These are phyloP conservation scores for Aspergillus niger DNA, from an alignment of 2,329 filamentous ascomycete genomes.

Conservation along the genomic window DNA sequence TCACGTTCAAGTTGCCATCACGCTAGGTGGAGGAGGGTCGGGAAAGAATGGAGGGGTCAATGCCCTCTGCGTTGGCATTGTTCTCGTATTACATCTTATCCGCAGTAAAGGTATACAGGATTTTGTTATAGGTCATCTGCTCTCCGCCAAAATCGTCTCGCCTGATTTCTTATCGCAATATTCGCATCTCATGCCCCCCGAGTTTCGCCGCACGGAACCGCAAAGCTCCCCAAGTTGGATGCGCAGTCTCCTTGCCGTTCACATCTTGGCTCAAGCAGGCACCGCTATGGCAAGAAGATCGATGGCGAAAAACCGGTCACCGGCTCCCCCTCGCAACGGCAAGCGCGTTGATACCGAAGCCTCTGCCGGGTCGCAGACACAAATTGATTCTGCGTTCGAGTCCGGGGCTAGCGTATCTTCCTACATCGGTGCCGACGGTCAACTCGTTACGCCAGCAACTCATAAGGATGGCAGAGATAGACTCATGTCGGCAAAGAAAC, in stretches of 20 bases:
- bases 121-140: slow-evolving; percentile 50
- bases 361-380: slow-evolving; percentile 45
- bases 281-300: slow-evolving; percentile 51
- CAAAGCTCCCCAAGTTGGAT: slow-evolving; percentile 49
- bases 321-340: slow-evolving; percentile 41
- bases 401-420: slow-evolving; percentile 46
- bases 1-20: slow-evolving; percentile 90
- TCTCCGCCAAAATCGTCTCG: slow-evolving; percentile 48
- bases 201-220: slow-evolving; percentile 45
- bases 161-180: slow-evolving; percentile 47
- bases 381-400: slow-evolving; percentile 47
- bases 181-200: slow-evolving; percentile 46
- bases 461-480: slow-evolving; percentile 59
- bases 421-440: slow-evolving; percentile 42
- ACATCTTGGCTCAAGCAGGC: slow-evolving; percentile 52
- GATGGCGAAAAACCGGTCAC: slow-evolving; percentile 49
- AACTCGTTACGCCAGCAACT: slow-evolving; percentile 55
- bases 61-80: slow-evolving; percentile 48
- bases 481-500: slow-evolving; percentile 71
- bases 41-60: slow-evolving; percentile 51
- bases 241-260: slow-evolving; percentile 51
- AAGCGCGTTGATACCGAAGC: slow-evolving; percentile 51
- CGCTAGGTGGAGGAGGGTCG: slow-evolving; percentile 74
- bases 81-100: slow-evolving; percentile 49
- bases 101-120: slow-evolving; percentile 52